Percentiles rank a stretch among this genome's conserved stretches.
phyloP scores from a whole-genome alignment of 768 basidiomycete species.

The Daedaleopsis sinensis region DNA sequence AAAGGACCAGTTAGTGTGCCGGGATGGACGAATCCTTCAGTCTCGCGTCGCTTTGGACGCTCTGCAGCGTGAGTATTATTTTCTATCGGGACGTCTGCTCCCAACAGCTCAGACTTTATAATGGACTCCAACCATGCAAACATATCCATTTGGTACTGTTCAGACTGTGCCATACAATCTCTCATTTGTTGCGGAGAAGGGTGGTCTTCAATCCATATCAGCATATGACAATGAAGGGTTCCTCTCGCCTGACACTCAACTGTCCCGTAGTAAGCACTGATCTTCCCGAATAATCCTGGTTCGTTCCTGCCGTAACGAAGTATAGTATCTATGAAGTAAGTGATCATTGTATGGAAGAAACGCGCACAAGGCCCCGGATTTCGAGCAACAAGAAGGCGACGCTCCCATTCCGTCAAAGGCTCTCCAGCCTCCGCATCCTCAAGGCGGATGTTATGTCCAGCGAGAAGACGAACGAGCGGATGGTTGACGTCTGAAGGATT shows the following conservation, averaged over 20 bases:
- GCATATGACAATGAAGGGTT: conserved; percentile 36
- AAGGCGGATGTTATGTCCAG: background rate
- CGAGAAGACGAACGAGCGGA: background rate
- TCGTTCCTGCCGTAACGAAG: background rate
- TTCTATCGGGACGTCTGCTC: background rate
- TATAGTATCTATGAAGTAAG: background rate
- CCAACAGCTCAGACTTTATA: background rate
- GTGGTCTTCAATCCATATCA: conserved; percentile 32
- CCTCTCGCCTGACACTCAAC: conserved; percentile 34
- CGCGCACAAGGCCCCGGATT: background rate
- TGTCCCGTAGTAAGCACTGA: conserved; percentile 25
- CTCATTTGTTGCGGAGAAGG: conserved; percentile 25
- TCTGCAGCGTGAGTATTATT: too few species aligned
- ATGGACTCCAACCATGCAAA: background rate
- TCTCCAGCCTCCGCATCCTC: background rate
- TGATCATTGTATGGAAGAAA: background rate
- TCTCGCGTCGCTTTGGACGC: background rate
- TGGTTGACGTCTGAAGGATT: conserved; percentile 1
- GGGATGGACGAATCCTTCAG: background rate
- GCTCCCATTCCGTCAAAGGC: background rate
- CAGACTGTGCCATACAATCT: conserved; percentile 8
- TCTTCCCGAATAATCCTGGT: conserved; percentile 22
- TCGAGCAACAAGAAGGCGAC: background rate
- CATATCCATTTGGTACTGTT: background rate
- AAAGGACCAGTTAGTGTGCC: background rate